Evolutionary conservation across 2,329 filamentous ascomycete species (phyloP).

Genomic region (Colletotrichum sp.): DNA sequence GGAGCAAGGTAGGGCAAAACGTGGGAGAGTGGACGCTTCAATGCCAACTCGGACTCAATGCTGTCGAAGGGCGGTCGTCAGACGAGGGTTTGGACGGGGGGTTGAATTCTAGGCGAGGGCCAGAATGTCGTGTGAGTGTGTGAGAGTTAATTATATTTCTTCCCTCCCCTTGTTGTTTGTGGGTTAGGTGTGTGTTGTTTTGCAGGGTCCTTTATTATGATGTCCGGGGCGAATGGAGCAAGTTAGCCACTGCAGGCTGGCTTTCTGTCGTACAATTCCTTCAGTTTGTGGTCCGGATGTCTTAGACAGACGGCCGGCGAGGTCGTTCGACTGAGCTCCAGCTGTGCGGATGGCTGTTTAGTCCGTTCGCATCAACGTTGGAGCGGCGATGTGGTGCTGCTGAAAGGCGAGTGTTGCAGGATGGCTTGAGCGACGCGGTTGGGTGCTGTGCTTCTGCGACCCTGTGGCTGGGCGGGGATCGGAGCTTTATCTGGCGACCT

Average conservation of each 20-base stretch:
- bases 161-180: background rate
- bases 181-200: background rate
- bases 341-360: background rate
- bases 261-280: background rate
- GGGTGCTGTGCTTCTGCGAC: background rate
- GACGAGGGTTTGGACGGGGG: background rate
- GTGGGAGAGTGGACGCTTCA: background rate
- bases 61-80: background rate
- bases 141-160: background rate
- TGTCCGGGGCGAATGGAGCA: background rate
- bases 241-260: background rate
- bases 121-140: background rate
- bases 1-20: background rate
- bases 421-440: background rate
- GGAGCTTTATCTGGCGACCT: background rate
- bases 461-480: background rate
- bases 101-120: background rate
- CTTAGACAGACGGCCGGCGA: background rate
- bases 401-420: background rate
- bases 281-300: background rate
- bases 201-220: background rate
- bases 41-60: background rate
- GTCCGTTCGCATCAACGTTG: background rate
- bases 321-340: background rate
- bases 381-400: background rate